Conservation (phyloP, 257 asterid species). For the Fraxinus pennsylvanica region DNA sequence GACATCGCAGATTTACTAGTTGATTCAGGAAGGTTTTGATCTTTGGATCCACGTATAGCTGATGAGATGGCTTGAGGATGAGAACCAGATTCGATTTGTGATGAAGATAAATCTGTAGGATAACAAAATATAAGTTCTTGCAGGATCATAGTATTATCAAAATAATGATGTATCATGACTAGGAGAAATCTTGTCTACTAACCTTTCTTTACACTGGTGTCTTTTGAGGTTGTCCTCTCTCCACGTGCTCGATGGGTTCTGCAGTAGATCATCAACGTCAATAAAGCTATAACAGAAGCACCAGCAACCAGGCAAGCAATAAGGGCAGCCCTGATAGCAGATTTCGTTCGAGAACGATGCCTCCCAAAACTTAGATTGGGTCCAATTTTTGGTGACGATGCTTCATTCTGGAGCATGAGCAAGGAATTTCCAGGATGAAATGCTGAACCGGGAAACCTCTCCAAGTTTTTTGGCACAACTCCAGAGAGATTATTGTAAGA, state of each 20-base stretch:
- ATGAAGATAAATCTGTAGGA: slow-evolving; percentile 41
- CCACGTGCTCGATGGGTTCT: slow-evolving; percentile 40
- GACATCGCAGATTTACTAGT: slow-evolving; percentile 43
- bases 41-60: slow-evolving; percentile 26
- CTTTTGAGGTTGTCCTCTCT: slow-evolving; percentile 29
- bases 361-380: slow-evolving; percentile 29
- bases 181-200: background rate
- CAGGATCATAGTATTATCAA: slow-evolving; percentile 2
- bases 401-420: slow-evolving; percentile 49
- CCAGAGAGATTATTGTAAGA: slow-evolving; percentile 83
- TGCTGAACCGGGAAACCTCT: slow-evolving; percentile 71
- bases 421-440: slow-evolving; percentile 80
- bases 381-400: slow-evolving; percentile 37
- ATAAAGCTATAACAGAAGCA: slow-evolving; percentile 40
- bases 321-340: slow-evolving; percentile 50
- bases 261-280: slow-evolving; percentile 45
- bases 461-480: slow-evolving; percentile 62
- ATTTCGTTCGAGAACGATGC: slow-evolving; percentile 46
- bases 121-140: slow-evolving; percentile 14
- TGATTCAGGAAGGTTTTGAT: slow-evolving; percentile 35
- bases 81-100: slow-evolving; percentile 33
- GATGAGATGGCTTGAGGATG: slow-evolving; percentile 33
- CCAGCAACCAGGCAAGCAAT: slow-evolving; percentile 60
- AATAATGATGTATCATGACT: background rate
- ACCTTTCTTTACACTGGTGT: slow-evolving; percentile 53